phyloP scores from a whole-genome alignment of 2,329 filamentous ascomycete species.

The Zelopaecilomyces penicillatus region DNA sequence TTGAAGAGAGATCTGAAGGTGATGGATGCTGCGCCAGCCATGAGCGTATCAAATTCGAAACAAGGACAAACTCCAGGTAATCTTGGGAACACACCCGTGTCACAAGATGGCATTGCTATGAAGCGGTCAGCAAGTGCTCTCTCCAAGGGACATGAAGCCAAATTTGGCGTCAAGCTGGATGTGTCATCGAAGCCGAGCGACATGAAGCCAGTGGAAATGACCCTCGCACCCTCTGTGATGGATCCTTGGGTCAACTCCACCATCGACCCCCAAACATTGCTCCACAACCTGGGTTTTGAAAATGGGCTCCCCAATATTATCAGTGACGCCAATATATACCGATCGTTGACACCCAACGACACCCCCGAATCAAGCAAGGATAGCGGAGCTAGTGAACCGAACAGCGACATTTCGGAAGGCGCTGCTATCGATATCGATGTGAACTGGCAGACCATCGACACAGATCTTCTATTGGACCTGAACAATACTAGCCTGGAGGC shows the following conservation, averaged over 20 bases:
- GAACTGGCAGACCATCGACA: constrained; percentile 42
- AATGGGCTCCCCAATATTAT: constrained; percentile 36
- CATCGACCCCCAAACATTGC: constrained; percentile 41
- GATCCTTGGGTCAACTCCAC: constrained; percentile 34
- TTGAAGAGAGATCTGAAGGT: constrained; percentile 27
- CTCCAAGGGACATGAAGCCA: constrained; percentile 30
- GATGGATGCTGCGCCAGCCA: constrained; percentile 23
- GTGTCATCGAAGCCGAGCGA: constrained; percentile 21
- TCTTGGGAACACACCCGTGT: constrained; percentile 39
- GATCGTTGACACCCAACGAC: constrained; percentile 51
- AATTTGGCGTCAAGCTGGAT: constrained; percentile 21
- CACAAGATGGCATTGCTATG: constrained; percentile 39
- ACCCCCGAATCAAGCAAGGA: constrained; percentile 59
- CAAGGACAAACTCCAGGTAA: constrained; percentile 40
- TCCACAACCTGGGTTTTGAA: constrained; percentile 26
- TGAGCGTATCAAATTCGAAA: constrained; percentile 36
- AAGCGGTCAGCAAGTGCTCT: constrained; percentile 41
- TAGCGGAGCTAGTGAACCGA: constrained; percentile 49
- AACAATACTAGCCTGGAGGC: constrained; percentile 23
- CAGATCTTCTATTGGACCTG: constrained; percentile 36
- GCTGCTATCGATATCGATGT: constrained; percentile 45
- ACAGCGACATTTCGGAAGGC: constrained; percentile 52
- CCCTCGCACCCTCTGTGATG: constrained; percentile 7
- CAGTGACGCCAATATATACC: constrained; percentile 45
- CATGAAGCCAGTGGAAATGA: constrained; percentile 17